Evolutionary conservation across 2,329 filamentous ascomycete genomes (phyloP), one percentile per base, ranked within the genome.

Genomic region (Talaromyces sp.): DNA sequence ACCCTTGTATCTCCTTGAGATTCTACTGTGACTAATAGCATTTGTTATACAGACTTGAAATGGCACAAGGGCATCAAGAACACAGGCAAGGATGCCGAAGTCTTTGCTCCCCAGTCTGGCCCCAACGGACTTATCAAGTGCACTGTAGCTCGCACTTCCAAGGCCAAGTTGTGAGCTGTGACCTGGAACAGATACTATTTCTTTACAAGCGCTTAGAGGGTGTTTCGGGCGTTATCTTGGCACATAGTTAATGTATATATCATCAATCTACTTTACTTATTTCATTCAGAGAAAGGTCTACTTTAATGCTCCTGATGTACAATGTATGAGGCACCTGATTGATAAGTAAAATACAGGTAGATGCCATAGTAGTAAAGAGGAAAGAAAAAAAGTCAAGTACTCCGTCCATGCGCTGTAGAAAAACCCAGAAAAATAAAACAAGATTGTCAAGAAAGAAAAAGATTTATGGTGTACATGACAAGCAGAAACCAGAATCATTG

Each of bases 31-130:
- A 31, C 66, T 67, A 37, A 67, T 45, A 49, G 3, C 3, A 15
- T 15, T 39, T 37, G 35, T 1, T 33, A 35, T 62, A 3, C 74
- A 94, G 94, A 98, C 75, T 81, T 99, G 74, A 94, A 90, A 81
- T 99, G 95, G 95, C 92, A 97, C 85, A 96, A 98, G 79, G 93
- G 89, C 35, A 78, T 93, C 70, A 92, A 97, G 84, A 99, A 99
- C 81, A 97, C 92, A 0, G 95, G 95, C 79, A 90, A 92, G 79
- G 90, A 99, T 73, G 95, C 95, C 61, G 93, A 97, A 76, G 94
- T 99, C 22, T 97, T 95, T 73, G 93, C 91, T 33, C 95, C 95
- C 3, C 95, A 98, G 79, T 91, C 90, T 11, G 89, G 91, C 69
- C 95, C 95, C 64, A 99, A 98, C 75, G 95, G 95, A 33, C 86